Evolutionary conservation across 2,329 filamentous ascomycete species (phyloP).

Genomic region (Stachybotrys chlorohalonatus): DNA sequence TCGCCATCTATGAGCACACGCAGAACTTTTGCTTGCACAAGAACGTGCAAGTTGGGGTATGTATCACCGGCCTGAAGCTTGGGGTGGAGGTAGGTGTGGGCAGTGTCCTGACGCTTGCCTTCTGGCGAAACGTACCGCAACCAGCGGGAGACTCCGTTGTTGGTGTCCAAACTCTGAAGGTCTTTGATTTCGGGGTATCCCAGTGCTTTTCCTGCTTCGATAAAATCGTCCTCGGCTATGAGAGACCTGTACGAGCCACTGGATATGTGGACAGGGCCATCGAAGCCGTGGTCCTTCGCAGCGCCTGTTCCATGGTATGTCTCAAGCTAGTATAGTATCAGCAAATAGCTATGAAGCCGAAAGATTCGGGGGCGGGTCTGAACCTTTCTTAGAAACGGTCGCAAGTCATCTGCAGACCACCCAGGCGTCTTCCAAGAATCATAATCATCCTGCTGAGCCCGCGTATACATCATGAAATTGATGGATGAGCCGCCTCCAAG

Average conservation of each 20-base stretch:
- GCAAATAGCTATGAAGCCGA: too few relatives aligned
- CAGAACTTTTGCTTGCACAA: neutral
- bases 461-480: slow-evolving; percentile 22
- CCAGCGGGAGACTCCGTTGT: slow-evolving; percentile 15
- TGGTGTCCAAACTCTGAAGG: slow-evolving; percentile 35
- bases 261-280: slow-evolving; percentile 45
- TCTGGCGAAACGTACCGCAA: slow-evolving; percentile 32
- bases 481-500: slow-evolving; percentile 23
- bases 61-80: slow-evolving; percentile 11
- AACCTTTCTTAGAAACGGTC: slow-evolving; percentile 18
- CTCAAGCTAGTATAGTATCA: slow-evolving; percentile 25
- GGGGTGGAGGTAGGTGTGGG: slow-evolving; percentile 34
- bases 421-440: slow-evolving; percentile 17
- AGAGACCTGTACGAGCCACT: slow-evolving; percentile 32
- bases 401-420: slow-evolving; percentile 14
- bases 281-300: slow-evolving; percentile 35
- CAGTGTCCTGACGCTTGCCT: slow-evolving; percentile 45
- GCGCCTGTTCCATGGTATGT: slow-evolving; percentile 36
- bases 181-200: slow-evolving; percentile 35
- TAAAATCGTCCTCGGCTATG: slow-evolving; percentile 33
- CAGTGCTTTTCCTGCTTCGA: slow-evolving; percentile 35
- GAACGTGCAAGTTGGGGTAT: neutral
- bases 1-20: neutral
- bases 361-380: neutral
- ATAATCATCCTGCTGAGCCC: slow-evolving; percentile 14